Base-by-base conservation (phyloP, 2,329 filamentous ascomycete species). In the Epichloe glyceriae region DNA sequence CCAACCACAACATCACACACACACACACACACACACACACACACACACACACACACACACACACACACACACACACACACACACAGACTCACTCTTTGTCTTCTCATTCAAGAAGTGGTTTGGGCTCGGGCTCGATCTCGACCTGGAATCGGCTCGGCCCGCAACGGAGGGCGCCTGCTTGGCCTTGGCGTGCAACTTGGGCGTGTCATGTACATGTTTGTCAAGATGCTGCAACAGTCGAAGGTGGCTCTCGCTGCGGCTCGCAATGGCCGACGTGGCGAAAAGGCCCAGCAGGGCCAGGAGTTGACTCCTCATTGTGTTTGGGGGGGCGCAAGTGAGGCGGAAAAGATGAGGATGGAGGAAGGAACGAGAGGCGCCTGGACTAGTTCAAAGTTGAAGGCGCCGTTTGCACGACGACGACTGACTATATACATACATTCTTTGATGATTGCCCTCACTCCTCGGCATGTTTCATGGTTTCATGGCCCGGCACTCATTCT, bases 31-130 rank as follows among this genome's bases (percentile, higher is more conserved):
- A 22, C 20, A 22, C 3, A 20, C 20, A 20, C 20, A 20, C 20
- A 20, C 20, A 22, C 20, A 22, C 20, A 22, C 3, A 20, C 20
- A 20, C 20, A 20, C 20, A 20, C 20, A 22, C n/a, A n/a, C n/a
- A n/a, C 8, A 30, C 26, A 26, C 26, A 30, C 1, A 30, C 26
- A 30, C 26, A 30, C 2, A 10, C 26, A 30, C 26, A 30, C 7
- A 30, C 22, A 26, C 22, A 26, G 2, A 30, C 58, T 50, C 45
- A 59, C 58, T 47, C 44, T 57, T 43, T 15, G 58, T 59, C 43
- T 49, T 50, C 11, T 57, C 49, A 19, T 49, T 56, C 22, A 55
- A 47, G 45, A 59, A 60, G 2, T 34, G 3, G 19, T 49, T 19
- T 5, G 17, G 26, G n/a, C 10, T 19, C 38, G 4, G 7, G n/a